phyloP scores from a whole-genome alignment of 495 filamentous ascomycete species.

The Lepraria neglecta region DNA sequence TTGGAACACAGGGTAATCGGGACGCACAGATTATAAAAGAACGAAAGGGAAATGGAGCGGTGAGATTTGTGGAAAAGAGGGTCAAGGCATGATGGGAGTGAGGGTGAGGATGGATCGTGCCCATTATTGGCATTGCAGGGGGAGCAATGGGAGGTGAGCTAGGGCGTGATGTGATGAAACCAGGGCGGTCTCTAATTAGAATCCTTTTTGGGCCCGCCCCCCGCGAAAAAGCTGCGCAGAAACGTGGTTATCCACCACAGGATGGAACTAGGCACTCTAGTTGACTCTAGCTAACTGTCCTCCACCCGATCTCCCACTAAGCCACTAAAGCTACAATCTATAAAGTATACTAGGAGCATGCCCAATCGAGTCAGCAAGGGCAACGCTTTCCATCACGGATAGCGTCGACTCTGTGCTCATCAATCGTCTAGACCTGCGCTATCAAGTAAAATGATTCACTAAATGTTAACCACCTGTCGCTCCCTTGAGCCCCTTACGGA shows the following conservation, averaged over 20 bases:
- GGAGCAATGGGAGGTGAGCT: constrained; percentile 15
- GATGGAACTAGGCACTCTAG: background rate
- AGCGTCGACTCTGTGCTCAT: background rate
- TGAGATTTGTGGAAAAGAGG: constrained; percentile 18
- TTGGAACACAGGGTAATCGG: background rate
- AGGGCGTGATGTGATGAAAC: constrained; percentile 25
- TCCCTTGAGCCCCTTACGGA: constrained; percentile 1
- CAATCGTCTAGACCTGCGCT: constrained; percentile 1
- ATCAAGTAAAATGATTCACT: background rate
- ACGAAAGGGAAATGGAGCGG: constrained; percentile 19
- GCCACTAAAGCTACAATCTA: background rate
- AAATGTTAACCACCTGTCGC: background rate
- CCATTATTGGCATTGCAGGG: constrained; percentile 8
- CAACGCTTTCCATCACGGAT: constrained; percentile 1
- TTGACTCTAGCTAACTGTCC: background rate
- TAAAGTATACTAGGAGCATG: background rate
- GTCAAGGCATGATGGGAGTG: constrained; percentile 3
- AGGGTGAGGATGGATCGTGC: constrained; percentile 10
- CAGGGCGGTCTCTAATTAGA: constrained; percentile 19
- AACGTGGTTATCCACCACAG: constrained; percentile 22
- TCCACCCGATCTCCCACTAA: background rate
- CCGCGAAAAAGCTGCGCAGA: constrained; percentile 18
- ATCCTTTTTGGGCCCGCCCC: constrained; percentile 12
- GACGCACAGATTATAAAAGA: constrained; percentile 19
- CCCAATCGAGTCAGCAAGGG: constrained; percentile 8